A percentile compares a stretch with the other conserved stretches of the same genome.
Conservation (phyloP, 306 rosid genomes). For the Pueraria montana region DNA sequence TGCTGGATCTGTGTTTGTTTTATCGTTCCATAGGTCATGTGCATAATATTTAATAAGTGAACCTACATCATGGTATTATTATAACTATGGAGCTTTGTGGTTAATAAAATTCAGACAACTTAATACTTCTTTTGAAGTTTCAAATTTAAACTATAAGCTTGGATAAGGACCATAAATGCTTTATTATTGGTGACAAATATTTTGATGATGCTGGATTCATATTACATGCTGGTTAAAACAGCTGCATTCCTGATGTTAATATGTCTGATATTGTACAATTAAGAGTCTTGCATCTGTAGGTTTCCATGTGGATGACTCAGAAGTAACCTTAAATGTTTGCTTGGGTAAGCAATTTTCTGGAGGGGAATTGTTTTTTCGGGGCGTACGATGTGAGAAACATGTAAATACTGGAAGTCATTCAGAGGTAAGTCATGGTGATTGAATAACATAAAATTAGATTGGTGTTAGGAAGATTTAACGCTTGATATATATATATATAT, state of each 20-base stretch:
- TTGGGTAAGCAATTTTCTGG: slow-evolving; percentile 73
- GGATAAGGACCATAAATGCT: slow-evolving; percentile 15
- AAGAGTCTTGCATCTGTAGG: slow-evolving; percentile 55
- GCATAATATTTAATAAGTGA: slow-evolving; percentile 22
- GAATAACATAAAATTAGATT: slow-evolving; percentile 33
- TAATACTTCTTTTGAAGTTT: slow-evolving; percentile 40
- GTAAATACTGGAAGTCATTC: slow-evolving; percentile 62
- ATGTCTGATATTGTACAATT: slow-evolving; percentile 34
- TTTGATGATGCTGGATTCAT: slow-evolving; percentile 37
- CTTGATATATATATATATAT: too few species aligned
- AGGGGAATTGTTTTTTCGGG: slow-evolving; percentile 70
- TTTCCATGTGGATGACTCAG: slow-evolving; percentile 77
- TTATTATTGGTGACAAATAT: slow-evolving; percentile 15
- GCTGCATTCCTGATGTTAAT: slow-evolving; percentile 28
- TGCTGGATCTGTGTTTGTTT: slow-evolving; percentile 41
- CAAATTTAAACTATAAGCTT: slow-evolving; percentile 38
- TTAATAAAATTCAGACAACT: slow-evolving; percentile 22
- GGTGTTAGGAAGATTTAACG: slow-evolving; percentile 26
- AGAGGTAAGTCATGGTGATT: slow-evolving; percentile 53
- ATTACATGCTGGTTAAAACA: not conserved
- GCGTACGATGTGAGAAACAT: slow-evolving; percentile 68
- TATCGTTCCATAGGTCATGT: slow-evolving; percentile 20
- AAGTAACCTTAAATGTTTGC: slow-evolving; percentile 71
- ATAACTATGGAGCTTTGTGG: slow-evolving; percentile 22
- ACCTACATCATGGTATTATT: slow-evolving; percentile 26